Base-by-base conservation (phyloP, 2,329 filamentous ascomycete genomes). In the Diaporthe sp. region DNA sequence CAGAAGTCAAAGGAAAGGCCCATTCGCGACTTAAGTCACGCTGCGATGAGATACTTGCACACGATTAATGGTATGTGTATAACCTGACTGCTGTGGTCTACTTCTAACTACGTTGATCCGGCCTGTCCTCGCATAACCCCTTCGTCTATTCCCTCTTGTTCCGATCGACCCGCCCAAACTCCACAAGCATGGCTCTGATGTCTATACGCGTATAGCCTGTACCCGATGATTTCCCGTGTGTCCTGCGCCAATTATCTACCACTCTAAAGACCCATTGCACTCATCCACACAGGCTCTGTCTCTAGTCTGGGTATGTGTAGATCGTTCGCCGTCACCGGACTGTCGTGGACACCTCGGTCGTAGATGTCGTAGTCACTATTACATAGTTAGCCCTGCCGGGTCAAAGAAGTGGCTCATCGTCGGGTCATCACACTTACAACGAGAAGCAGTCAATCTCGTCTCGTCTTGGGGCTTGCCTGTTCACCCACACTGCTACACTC, bases 401-500 rank as follows among this genome's bases (percentile, higher is more conserved):
- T 61, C 37, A 27, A 44, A 68, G 19, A n/a, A 65, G 12, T n/a
- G 39, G 4, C 8, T 9, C 19, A 13, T 66, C 13, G 8, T 17
- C 47, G 22, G 19, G 44, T 35, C 32, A 39, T 5, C 8, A 32
- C n/a, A 72, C 72, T 65, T n/a, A 74, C 72, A 74, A 74, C 2
- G 25, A 35, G 27, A 39, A 66, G 56, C 39, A 19, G 27, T 74
- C 72, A 25, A 76, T 61, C 50, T 72, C 72, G 1, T 65, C 63
- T 19, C 74, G 39, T 10, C 74, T 37, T 5, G 51, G 47, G 6
- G 69, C 74, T 6, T 66, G 44, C 79, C 76, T 6, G 75, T 89
- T 88, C 0, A 92, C 91, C 88, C 90, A 94, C 4, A 94, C 88
- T 63, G 88, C 87, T 2, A 92, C 87, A 78, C 89, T 91, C 50